These are phyloP conservation scores for Suillus bovinus DNA, from an alignment of 768 basidiomycete genomes.

Conservation along the genomic window DNA sequence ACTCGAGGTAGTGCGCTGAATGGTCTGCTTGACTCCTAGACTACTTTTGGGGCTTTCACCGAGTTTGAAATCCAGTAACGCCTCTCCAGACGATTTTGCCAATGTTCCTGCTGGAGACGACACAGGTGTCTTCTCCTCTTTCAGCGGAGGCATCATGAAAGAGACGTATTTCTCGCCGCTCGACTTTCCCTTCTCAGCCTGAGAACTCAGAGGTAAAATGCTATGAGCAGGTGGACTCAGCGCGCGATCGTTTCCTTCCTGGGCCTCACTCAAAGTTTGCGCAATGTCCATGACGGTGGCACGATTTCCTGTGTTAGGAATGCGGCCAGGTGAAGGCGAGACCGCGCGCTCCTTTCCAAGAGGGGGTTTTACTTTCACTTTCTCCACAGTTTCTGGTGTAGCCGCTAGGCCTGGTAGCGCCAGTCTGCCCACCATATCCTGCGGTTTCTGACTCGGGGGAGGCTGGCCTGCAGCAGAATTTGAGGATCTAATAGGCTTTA, in stretches of 20 bases:
- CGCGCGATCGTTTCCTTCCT: constrained; percentile 13
- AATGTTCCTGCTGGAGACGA: constrained; percentile 57
- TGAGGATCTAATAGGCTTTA: constrained; percentile 23
- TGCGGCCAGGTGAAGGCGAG: constrained; percentile 46
- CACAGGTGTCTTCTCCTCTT: constrained; percentile 65
- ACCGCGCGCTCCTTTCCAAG: constrained; percentile 16
- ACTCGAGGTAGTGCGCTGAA: not conserved
- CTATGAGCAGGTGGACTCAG: constrained; percentile 17
- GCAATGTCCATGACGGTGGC: constrained; percentile 81
- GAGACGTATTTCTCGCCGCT: constrained; percentile 69
- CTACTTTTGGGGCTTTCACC: constrained; percentile 16
- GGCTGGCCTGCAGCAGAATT: constrained; percentile 4
- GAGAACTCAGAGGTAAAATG: constrained; percentile 20
- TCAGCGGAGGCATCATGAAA: constrained; percentile 60
- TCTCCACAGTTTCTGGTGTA: not conserved
- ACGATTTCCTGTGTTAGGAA: constrained; percentile 68
- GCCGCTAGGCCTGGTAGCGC: constrained; percentile 43
- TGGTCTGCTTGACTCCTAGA: constrained; percentile 9
- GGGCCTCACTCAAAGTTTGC: constrained; percentile 50
- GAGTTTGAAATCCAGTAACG: constrained; percentile 8
- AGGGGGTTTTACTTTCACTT: constrained; percentile 21
- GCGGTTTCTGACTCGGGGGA: constrained; percentile 13
- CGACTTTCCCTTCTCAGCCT: constrained; percentile 60
- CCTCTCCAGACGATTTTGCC: constrained; percentile 30
- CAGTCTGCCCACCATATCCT: constrained; percentile 37